Evolutionary conservation across 1,284 basidiomycete species (phyloP).

Genomic region (Pseudozyma thailandica): DNA sequence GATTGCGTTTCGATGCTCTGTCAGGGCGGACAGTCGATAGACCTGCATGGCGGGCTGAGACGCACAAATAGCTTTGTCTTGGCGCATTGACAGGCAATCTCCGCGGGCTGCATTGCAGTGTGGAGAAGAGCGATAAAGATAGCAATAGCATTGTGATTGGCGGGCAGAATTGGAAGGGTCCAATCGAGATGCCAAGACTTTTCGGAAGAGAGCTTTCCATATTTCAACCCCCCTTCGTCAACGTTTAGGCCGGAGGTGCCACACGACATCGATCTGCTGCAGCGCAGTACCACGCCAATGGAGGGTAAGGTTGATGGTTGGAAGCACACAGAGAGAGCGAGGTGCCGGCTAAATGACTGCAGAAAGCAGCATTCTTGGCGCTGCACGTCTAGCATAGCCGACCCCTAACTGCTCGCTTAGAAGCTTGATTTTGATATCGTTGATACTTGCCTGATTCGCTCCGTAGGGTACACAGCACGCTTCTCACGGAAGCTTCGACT

Average conservation of each 20-base stretch:
- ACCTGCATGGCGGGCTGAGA: too few species aligned
- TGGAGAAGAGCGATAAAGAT: constrained; percentile 1
- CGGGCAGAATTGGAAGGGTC: constrained; percentile 20
- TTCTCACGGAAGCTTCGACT: too few species aligned
- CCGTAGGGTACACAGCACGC: too few species aligned
- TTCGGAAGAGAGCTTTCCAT: constrained; percentile 30
- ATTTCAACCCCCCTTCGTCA: not conserved
- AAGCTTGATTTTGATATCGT: too few species aligned
- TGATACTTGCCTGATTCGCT: too few species aligned
- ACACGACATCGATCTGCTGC: constrained; percentile 18
- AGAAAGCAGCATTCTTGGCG: too few species aligned
- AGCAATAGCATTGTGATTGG: constrained; percentile 3
- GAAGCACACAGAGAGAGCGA: too few species aligned
- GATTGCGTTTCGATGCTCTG: too few species aligned
- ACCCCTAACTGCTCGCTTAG: not conserved
- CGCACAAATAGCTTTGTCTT: not conserved
- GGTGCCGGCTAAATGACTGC: too few species aligned
- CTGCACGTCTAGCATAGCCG: too few species aligned
- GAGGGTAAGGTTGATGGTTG: not conserved
- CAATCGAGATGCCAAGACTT: constrained; percentile 25
- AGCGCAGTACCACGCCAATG: not conserved
- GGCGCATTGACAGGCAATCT: too few species aligned
- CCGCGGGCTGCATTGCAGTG: not conserved
- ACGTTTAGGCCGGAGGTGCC: not conserved
- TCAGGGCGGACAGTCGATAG: not conserved